Conservation (phyloP, 163 green algal species). For the Scenedesmus sp. region DNA sequence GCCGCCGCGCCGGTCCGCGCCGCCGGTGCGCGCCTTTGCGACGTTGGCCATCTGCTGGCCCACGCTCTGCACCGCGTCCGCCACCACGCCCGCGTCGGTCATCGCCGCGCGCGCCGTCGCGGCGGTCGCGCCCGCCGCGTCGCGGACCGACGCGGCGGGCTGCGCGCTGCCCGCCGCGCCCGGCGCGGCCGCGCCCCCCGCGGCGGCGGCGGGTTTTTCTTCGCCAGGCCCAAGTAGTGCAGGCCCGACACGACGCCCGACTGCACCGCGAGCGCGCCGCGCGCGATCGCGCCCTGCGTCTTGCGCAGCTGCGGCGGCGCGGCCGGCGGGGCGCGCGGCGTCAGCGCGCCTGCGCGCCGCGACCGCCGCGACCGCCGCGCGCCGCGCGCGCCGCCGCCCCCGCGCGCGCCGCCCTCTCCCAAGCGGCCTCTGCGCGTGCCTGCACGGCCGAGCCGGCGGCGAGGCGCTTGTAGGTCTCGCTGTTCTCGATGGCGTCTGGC, state of each 20-base stretch:
- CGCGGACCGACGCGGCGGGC: too few relatives aligned
- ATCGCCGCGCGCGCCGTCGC: neutral
- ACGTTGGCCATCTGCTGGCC: neutral
- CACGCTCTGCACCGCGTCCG: neutral
- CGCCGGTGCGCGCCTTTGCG: constrained; percentile 7
- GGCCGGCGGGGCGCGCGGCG: too few relatives aligned
- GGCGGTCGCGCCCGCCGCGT: neutral
- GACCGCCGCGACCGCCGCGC: too few relatives aligned
- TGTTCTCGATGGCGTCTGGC: constrained; percentile 43
- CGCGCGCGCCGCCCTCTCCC: too few relatives aligned
- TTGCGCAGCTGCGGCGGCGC: neutral
- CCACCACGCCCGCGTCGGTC: neutral
- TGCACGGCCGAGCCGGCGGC: neutral
- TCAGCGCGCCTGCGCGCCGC: too few relatives aligned
- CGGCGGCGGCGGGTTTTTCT: neutral
- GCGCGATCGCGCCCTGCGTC: neutral
- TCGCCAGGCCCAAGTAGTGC: constrained; percentile 9
- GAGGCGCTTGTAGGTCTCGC: constrained; percentile 20
- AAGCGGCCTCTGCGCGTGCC: neutral
- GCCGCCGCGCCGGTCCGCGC: too few relatives aligned
- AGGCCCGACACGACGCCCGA: neutral
- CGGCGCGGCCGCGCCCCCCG: neutral
- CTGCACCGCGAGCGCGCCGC: neutral
- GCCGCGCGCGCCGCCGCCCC: too few relatives aligned
- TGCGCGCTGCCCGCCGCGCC: too few relatives aligned